These are phyloP conservation scores for Sclerotinia minor DNA, from an alignment of 2,329 filamentous ascomycete species.

Conservation along the genomic window DNA sequence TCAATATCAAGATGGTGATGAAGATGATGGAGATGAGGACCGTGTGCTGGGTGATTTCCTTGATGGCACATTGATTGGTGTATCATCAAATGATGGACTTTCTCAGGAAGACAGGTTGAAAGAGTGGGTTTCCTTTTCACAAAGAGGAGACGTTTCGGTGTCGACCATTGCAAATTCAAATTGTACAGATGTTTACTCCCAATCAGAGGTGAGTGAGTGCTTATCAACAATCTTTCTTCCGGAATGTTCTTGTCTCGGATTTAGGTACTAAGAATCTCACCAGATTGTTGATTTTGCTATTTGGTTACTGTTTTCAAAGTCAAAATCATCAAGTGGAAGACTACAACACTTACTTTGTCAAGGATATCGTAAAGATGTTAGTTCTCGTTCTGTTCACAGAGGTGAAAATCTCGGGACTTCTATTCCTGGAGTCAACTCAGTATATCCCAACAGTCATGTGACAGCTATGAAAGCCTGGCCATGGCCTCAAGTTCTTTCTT, in stretches of 20 bases:
- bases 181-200: slow-evolving; percentile 51
- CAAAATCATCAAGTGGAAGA: slow-evolving; percentile 48
- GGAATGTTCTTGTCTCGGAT: slow-evolving; percentile 24
- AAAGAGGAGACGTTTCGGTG: slow-evolving; percentile 60
- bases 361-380: slow-evolving; percentile 63
- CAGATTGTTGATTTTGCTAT: slow-evolving; percentile 77
- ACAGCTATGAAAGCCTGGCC: slow-evolving; percentile 64
- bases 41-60: slow-evolving; percentile 33
- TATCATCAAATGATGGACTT: slow-evolving; percentile 29
- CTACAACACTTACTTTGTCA: slow-evolving; percentile 79
- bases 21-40: slow-evolving; percentile 21
- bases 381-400: slow-evolving; percentile 29
- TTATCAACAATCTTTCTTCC: slow-evolving; percentile 19
- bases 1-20: background rate
- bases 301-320: slow-evolving; percentile 70
- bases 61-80: slow-evolving; percentile 40
- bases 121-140: slow-evolving; percentile 62
- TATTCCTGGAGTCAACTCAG: slow-evolving; percentile 66
- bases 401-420: slow-evolving; percentile 43
- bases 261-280: slow-evolving; percentile 15
- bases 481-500: slow-evolving; percentile 73
- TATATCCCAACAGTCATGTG: slow-evolving; percentile 70
- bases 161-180: slow-evolving; percentile 51
- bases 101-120: slow-evolving; percentile 48
- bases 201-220: slow-evolving; percentile 60